Evolutionary conservation across 2,329 filamentous ascomycete genomes (phyloP).

Genomic region (Aurifilum marmelostoma): DNA sequence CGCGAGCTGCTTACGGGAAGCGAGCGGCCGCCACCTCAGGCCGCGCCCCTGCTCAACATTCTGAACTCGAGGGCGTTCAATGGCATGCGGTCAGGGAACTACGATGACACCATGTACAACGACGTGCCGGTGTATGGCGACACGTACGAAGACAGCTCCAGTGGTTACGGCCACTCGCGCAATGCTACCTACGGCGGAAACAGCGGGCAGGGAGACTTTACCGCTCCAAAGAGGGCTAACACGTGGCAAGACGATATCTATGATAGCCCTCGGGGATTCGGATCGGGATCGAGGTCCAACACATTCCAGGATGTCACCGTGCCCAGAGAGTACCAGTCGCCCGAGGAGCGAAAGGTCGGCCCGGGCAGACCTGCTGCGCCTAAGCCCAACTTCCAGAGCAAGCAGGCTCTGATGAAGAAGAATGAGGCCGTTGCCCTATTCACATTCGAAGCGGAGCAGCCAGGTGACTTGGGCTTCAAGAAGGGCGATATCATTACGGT

Average conservation of each 20-base stretch:
- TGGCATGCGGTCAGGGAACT: conserved; percentile 55
- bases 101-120: conserved; percentile 81
- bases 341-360: conserved; percentile 52
- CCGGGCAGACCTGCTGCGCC: conserved; percentile 83
- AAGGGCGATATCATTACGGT: conserved; percentile 97
- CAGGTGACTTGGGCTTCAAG: conserved; percentile 91
- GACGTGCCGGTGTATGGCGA: conserved; percentile 90
- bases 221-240: conserved; percentile 62
- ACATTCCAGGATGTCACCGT: conserved; percentile 50
- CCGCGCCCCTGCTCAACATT: conserved; percentile 81
- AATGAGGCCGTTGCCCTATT: conserved; percentile 91
- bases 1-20: conserved; percentile 78
- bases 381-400: conserved; percentile 78
- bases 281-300: conserved; percentile 52
- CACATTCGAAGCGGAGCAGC: conserved; percentile 92
- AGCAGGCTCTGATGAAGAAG: conserved; percentile 58
- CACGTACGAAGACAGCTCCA: conserved; percentile 73
- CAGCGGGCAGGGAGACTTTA: conserved; percentile 55
- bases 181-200: conserved; percentile 40
- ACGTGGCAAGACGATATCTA: conserved; percentile 81
- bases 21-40: conserved; percentile 77
- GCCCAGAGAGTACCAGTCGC: conserved; percentile 39
- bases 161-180: conserved; percentile 65
- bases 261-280: conserved; percentile 56
- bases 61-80: conserved; percentile 85